Conservation (phyloP, 2,329 filamentous ascomycete genomes). For the Scedosporium aurantiacum region DNA sequence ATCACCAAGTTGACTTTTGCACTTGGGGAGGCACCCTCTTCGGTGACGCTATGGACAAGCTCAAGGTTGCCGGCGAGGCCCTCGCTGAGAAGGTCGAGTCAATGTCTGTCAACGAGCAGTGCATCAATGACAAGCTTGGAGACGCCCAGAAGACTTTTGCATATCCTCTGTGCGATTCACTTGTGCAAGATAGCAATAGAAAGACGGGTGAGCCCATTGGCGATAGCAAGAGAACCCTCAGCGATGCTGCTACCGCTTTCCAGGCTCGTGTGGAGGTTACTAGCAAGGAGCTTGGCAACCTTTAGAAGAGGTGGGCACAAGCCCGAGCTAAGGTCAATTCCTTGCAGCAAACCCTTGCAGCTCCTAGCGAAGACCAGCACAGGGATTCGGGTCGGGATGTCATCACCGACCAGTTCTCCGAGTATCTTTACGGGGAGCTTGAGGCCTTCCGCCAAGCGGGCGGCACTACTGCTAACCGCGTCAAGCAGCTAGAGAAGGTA, state of each 20-base stretch:
- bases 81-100: slow-evolving; percentile 2
- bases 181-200: neutral
- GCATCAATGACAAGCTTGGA: slow-evolving; percentile 3
- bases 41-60: slow-evolving; percentile 22
- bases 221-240: neutral
- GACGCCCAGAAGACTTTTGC: neutral
- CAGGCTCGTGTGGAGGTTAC: neutral
- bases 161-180: neutral
- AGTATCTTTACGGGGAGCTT: neutral
- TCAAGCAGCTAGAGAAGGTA: slow-evolving; percentile 10
- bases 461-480: slow-evolving; percentile 2
- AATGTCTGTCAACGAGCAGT: slow-evolving; percentile 3
- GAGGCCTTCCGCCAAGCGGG: slow-evolving; percentile 3
- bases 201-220: neutral
- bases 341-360: neutral
- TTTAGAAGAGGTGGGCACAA: slow-evolving; percentile 1
- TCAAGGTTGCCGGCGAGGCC: slow-evolving; percentile 3
- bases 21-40: slow-evolving; percentile 29
- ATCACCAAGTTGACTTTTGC: slow-evolving; percentile 19
- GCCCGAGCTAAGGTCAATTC: neutral
- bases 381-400: neutral
- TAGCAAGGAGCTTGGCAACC: neutral
- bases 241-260: neutral
- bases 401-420: neutral
- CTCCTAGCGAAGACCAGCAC: neutral